Conservation (phyloP, 2,329 filamentous ascomycete species). For the Tolypocladium inflatum region DNA sequence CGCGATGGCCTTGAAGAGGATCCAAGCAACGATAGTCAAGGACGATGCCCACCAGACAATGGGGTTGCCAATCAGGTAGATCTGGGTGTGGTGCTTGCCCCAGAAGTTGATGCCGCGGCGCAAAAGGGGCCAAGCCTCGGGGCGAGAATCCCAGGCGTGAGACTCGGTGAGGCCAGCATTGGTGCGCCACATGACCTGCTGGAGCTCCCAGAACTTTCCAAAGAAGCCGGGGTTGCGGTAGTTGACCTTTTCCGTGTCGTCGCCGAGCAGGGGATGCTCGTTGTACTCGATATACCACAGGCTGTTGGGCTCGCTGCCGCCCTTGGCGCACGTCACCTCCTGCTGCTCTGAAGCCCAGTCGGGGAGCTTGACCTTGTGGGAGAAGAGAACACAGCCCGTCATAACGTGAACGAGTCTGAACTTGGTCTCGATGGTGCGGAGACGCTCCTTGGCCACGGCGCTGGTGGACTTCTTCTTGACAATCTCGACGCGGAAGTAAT, state of each 20-base stretch:
- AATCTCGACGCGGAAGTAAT: conserved; percentile 91
- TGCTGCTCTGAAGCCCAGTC: conserved; percentile 98
- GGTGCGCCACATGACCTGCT: conserved; percentile 98
- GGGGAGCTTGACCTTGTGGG: conserved; percentile 96
- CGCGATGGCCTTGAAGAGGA: conserved; percentile 77
- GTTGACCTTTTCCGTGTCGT: conserved; percentile 84
- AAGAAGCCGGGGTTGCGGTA: conserved; percentile 93
- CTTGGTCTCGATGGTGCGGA: conserved; percentile 93
- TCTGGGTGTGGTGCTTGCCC: conserved; percentile 87
- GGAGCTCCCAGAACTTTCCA: conserved; percentile 94
- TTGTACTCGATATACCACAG: conserved; percentile 96
- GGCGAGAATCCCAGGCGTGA: conserved; percentile 95
- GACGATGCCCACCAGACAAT: conserved; percentile 91
- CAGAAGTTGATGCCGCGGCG: conserved; percentile 98
- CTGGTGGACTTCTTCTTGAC: conserved; percentile 80
- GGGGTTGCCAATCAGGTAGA: conserved; percentile 93
- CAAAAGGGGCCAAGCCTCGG: conserved; percentile 85
- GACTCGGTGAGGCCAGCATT: conserved; percentile 95
- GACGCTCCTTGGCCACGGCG: conserved; percentile 66
- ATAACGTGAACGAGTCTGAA: conserved; percentile 93
- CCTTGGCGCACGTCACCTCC: conserved; percentile 93
- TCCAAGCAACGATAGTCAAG: conserved; percentile 65
- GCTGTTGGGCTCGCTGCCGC: conserved; percentile 89
- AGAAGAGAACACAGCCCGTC: conserved; percentile 94
- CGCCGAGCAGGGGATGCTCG: conserved; percentile 66